Evolutionary conservation across 139 green algal genomes (phyloP).

Genomic region (Chlorella sp.): DNA sequence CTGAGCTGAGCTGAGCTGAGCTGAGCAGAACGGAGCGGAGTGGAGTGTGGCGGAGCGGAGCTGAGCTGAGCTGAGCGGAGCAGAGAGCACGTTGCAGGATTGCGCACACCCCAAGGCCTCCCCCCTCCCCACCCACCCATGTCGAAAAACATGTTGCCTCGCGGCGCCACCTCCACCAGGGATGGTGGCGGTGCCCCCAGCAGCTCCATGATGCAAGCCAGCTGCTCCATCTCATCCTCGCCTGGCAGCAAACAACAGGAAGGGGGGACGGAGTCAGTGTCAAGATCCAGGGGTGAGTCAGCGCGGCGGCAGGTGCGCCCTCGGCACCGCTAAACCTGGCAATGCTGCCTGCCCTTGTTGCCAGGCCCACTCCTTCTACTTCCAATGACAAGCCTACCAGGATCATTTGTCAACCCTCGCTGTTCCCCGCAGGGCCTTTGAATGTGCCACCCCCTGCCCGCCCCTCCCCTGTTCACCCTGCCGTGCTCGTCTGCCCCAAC

Average conservation of each 20-base stretch:
- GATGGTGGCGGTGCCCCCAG: conserved; percentile 75
- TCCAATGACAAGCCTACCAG: too few species aligned
- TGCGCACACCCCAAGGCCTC: not conserved
- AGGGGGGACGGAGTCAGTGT: not conserved
- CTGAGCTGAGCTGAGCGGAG: not conserved
- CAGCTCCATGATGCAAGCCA: conserved; percentile 88
- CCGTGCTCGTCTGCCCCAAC: too few species aligned
- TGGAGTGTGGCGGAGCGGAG: too few species aligned
- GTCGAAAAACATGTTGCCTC: conserved; percentile 84
- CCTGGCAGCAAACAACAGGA: not conserved
- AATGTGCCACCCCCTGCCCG: too few species aligned
- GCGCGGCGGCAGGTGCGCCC: not conserved
- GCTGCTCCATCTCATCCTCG: conserved; percentile 87
- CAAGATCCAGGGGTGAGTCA: not conserved
- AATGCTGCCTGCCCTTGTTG: too few species aligned
- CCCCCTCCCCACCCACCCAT: not conserved
- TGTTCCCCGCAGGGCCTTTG: too few species aligned
- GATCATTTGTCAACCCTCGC: too few species aligned
- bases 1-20: not conserved
- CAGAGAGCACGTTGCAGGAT: too few species aligned
- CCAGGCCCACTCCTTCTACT: too few species aligned
- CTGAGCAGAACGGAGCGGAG: too few species aligned
- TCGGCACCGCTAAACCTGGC: too few species aligned
- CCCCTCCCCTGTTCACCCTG: too few species aligned
- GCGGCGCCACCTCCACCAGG: conserved; percentile 72